Base-by-base conservation (phyloP, 108 stramenopile species). In the Cyclotella atomus region DNA sequence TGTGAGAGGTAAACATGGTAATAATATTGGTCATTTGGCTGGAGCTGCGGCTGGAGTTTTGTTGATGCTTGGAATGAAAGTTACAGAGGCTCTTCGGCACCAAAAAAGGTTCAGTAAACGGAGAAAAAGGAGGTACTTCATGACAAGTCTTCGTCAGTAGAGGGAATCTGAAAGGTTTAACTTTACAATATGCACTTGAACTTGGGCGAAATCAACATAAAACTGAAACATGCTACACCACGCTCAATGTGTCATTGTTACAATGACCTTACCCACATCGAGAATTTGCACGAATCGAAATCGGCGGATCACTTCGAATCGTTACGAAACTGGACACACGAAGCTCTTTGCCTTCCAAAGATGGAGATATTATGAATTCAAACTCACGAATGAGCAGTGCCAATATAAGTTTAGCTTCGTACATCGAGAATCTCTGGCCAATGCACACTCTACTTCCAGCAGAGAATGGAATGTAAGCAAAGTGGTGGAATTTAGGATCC, bases 381-480 rank as follows among this genome's bases (percentile, higher is more conserved):
- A 89, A 87, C 24, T 60, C 75, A 17, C 81, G 59, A 7, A 87
- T 63, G 25, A 89, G 55, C 2, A 75, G 75, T 14, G 87, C 87
- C 63, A 90, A 52, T 30, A 90, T 81, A 1, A 90, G 34, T 71
- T 88, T 88, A 3, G 89, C 87, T 65, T 90, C 89, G 49, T 70
- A 74, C 24, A 75, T 75, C 0, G 85, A 87, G 81, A 90, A 88
- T n/a, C 65, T 76, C 20, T 87, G 73, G 28, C 89, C 89, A 32
- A 87, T 83, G 59, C 89, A 90, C 38, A 77, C 86, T 15, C 87
- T 73, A 2, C 57, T 64, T 33, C 89, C 89, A 44, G 70, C 76
- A n/a, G 82, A 83, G 65, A 90, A 90, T 24, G 89, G 87, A 25
- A 90, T 68, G 56, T 76, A 90, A 0, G 87, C 82, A 68, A 80